phyloP scores from a whole-genome alignment of 371 early-diverging fungal species.

The Apophysomyces ossiformis region DNA sequence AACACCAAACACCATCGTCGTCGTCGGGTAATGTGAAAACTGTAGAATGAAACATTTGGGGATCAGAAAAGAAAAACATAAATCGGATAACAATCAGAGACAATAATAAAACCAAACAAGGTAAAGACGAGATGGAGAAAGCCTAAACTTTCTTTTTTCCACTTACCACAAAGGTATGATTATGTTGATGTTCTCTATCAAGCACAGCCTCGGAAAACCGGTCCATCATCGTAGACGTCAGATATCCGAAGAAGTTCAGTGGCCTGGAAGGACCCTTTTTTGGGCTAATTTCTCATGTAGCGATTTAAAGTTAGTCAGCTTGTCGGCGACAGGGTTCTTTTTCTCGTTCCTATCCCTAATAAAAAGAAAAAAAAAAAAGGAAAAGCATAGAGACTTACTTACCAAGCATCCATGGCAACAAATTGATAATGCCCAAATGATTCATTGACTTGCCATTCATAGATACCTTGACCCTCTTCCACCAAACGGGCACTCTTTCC shows the following conservation, averaged over 20 bases:
- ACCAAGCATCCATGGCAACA: slow-evolving; percentile 87
- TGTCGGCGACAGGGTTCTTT: neutral
- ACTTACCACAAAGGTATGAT: slow-evolving; percentile 75
- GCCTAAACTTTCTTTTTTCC: neutral
- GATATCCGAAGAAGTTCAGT: slow-evolving; percentile 89
- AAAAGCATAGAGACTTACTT: slow-evolving; percentile 12
- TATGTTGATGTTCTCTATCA: slow-evolving; percentile 35
- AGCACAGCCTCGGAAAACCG: slow-evolving; percentile 50
- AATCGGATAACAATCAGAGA: neutral
- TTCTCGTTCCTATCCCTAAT: neutral
- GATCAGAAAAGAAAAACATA: neutral
- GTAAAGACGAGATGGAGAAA: neutral
- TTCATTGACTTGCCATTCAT: slow-evolving; percentile 59
- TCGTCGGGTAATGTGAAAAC: slow-evolving; percentile 86
- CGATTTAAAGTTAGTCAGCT: neutral
- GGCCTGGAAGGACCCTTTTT: slow-evolving; percentile 81
- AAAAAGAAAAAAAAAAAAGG: neutral
- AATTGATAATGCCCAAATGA: slow-evolving; percentile 80
- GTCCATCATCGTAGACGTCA: slow-evolving; percentile 80
- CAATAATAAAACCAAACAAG: neutral
- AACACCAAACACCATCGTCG: slow-evolving; percentile 75
- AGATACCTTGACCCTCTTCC: slow-evolving; percentile 60
- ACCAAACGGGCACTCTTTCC: slow-evolving; percentile 50
- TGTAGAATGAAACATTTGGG: slow-evolving; percentile 23
- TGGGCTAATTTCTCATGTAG: slow-evolving; percentile 51